Percentiles rank a stretch among this genome's conserved stretches.
Conservation (phyloP, 257 asterid genomes). For the Mitragyna speciosa region DNA sequence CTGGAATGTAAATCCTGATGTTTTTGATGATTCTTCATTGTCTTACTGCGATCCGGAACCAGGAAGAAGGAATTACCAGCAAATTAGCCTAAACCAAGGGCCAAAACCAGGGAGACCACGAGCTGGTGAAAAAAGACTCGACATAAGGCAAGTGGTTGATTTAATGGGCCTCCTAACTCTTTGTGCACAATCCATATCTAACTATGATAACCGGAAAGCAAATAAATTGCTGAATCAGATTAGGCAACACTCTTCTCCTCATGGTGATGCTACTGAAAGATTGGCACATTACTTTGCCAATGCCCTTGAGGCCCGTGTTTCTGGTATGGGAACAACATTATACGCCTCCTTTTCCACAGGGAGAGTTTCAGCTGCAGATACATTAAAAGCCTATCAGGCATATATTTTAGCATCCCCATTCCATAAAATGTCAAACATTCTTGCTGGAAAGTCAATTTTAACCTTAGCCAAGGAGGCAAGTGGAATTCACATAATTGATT, state of each 20-base stretch:
- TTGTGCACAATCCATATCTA: constrained; percentile 35
- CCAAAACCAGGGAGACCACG: constrained; percentile 39
- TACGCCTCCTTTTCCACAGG: constrained; percentile 9
- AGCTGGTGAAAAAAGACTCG: constrained; percentile 14
- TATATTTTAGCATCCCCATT: constrained; percentile 35
- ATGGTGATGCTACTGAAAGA: constrained; percentile 39
- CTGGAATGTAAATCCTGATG: constrained; percentile 22
- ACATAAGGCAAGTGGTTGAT: constrained; percentile 30
- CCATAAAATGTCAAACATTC: constrained; percentile 32
- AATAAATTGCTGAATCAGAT: constrained; percentile 24
- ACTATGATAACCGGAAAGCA: constrained; percentile 17
- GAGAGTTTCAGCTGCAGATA: constrained; percentile 24
- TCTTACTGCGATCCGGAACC: neutral
- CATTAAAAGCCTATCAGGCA: constrained; percentile 30
- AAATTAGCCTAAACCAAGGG: constrained; percentile 6
- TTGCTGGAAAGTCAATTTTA: constrained; percentile 36
- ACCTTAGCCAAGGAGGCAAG: constrained; percentile 18
- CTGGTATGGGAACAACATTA: constrained; percentile 31
- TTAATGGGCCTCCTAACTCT: constrained; percentile 26
- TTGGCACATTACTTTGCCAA: constrained; percentile 35
- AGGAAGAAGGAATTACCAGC: neutral
- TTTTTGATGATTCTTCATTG: constrained; percentile 3
- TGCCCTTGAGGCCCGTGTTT: constrained; percentile 40
- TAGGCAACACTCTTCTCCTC: constrained; percentile 37
- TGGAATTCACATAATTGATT: constrained; percentile 35